Evolutionary conservation across 176 grass and related monocot genomes (phyloP), one percentile per base, ranked within the genome.

Genomic region (Zoysia pacifica): DNA sequence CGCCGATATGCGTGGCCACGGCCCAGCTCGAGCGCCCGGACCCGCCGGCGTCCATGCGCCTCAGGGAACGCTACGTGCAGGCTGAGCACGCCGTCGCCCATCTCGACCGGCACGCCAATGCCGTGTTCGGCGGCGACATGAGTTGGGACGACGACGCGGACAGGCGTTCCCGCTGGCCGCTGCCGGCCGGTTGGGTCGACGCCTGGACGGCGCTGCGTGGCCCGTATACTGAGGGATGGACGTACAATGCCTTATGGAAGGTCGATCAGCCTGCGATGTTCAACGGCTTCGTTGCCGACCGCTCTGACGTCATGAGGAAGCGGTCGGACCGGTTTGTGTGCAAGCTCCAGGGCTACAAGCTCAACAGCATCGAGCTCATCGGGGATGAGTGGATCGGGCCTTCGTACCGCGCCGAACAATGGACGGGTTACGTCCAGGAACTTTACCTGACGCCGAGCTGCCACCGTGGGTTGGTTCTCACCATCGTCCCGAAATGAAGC

Each of bases 381-480:
- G 41, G 65, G 7, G 16, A 15, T 56, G 28, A n/a, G 15, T 4
- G 2, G 0, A 37, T 2, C 42, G 28, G 28, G 28, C 28, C 28
- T 28, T 28, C 28, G 28, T 28, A 28, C 28, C 28, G 28, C 0
- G 28, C 28, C 28, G 0, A 28, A 28, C 28, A 28, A 28, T 0
- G 28, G 28, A 28, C 28, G 28, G 28, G 28, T 28, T 28, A 28
- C 28, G 28, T 28, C 28, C 28, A 28, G 28, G 28, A 28, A 28
- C 28, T 48, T 11, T 2, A 48, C 28, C 67, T 69, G 18, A 47
- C 11, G 18, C 67, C 72, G 9, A 80, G 86, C 49, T 83, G 82
- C 16, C 86, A 89, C 43, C 46, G 11, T 37, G 75, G 86, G 1
- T 1, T 89, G 50, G 48, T 85, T 19, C 68, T 89, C 3, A 80